Conservation (phyloP, 352 stramenopile genomes). For the Halophytophthora batemanensis region DNA sequence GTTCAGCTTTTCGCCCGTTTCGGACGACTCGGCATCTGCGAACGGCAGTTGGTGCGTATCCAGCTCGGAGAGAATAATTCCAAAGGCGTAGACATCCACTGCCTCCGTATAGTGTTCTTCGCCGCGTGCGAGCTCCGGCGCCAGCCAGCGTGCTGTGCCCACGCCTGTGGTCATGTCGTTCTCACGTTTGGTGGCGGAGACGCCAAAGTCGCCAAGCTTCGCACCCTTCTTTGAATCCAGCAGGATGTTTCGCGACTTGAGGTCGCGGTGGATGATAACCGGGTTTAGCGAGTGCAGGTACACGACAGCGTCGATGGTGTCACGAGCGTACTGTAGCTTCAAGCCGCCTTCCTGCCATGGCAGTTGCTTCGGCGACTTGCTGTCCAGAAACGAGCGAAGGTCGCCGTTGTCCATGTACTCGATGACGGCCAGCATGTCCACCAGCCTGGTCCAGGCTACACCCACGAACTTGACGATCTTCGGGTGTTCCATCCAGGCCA, state of each 20-base stretch:
- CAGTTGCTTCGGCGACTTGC: slow-evolving; percentile 25
- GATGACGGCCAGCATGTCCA: slow-evolving; percentile 65
- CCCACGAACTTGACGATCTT: slow-evolving; percentile 69
- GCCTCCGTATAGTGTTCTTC: slow-evolving; percentile 61
- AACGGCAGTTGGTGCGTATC: slow-evolving; percentile 73
- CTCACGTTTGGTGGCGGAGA: slow-evolving; percentile 50
- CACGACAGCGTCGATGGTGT: slow-evolving; percentile 67
- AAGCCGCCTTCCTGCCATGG: slow-evolving; percentile 18
- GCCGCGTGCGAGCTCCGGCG: slow-evolving; percentile 59
- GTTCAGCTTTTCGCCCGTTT: slow-evolving; percentile 39
- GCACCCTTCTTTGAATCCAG: slow-evolving; percentile 57
- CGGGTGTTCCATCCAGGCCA: slow-evolving; percentile 66
- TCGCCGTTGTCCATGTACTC: slow-evolving; percentile 74
- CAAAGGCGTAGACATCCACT: slow-evolving; percentile 68
- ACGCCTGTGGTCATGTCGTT: slow-evolving; percentile 62
- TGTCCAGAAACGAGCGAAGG: slow-evolving; percentile 49
- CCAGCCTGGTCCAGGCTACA: slow-evolving; percentile 66
- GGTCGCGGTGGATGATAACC: slow-evolving; percentile 67
- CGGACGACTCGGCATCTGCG: slow-evolving; percentile 25
- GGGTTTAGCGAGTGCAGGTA: slow-evolving; percentile 64
- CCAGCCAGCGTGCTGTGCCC: slow-evolving; percentile 60
- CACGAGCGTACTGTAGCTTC: slow-evolving; percentile 53
- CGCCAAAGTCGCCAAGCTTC: slow-evolving; percentile 68
- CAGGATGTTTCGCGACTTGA: slow-evolving; percentile 74
- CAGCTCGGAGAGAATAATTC: slow-evolving; percentile 63